phyloP scores from a whole-genome alignment of 2,329 filamentous ascomycete species.

The Clathrospora elynae region DNA sequence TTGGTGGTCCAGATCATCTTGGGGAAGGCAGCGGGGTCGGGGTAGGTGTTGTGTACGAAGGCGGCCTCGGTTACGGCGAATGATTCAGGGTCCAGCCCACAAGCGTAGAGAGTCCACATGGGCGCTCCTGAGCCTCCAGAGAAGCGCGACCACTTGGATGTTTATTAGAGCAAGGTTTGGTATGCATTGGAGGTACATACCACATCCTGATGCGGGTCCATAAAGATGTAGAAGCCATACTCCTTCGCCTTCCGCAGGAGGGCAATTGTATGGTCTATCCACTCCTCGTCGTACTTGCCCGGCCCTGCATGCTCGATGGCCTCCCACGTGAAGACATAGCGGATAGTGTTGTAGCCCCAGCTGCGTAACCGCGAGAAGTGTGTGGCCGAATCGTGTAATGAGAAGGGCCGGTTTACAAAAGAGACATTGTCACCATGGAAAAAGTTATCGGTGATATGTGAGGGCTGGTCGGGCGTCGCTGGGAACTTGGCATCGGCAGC shows the following conservation, averaged over 20 bases:
- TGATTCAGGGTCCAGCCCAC: conserved; percentile 82
- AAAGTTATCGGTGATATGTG: conserved; percentile 77
- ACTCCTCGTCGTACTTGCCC: conserved; percentile 90
- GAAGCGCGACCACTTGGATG: conserved; percentile 81
- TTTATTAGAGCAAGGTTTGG: conserved; percentile 25
- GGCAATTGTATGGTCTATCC: conserved; percentile 88
- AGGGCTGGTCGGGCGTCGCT: conserved; percentile 77
- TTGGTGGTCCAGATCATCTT: conserved; percentile 99
- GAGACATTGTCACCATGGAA: conserved; percentile 92
- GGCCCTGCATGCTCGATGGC: conserved; percentile 94
- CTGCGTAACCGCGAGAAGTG: conserved; percentile 86
- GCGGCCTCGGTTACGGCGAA: conserved; percentile 89
- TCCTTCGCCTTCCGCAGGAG: conserved; percentile 81
- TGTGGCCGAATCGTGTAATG: conserved; percentile 76
- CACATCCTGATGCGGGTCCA: conserved; percentile 99
- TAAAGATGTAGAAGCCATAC: conserved; percentile 95
- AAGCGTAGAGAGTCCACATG: conserved; percentile 97
- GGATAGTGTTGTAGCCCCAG: conserved; percentile 94
- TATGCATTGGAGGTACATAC: conserved; percentile 56
- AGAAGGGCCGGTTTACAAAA: conserved; percentile 85
- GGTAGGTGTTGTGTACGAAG: conserved; percentile 92
- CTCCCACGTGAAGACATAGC: conserved; percentile 98
- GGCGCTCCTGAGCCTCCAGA: conserved; percentile 94
- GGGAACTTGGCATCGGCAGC: conserved; percentile 91
- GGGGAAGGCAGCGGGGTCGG: conserved; percentile 81